phyloP scores from a whole-genome alignment of 2,329 filamentous ascomycete species.

The Sarocladium oryzae region DNA sequence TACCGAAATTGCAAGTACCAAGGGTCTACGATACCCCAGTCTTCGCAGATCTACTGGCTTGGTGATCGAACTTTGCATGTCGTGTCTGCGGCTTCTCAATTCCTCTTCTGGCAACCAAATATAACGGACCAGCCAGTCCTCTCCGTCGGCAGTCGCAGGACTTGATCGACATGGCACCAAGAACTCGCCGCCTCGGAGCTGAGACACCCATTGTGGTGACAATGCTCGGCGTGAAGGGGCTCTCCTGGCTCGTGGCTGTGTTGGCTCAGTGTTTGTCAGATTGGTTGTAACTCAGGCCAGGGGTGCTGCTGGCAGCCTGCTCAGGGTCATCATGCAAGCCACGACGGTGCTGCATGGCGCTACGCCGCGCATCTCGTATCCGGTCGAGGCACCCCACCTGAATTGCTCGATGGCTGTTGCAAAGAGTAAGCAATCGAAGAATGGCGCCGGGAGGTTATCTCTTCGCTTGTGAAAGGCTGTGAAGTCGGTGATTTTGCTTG shows the following conservation, averaged over 20 bases:
- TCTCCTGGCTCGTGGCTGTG: not conserved
- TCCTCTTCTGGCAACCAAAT: too few relatives aligned
- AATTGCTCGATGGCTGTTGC: not conserved
- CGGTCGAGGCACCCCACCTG: not conserved
- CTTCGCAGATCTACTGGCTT: too few relatives aligned
- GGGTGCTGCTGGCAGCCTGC: not conserved
- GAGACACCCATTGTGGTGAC: not conserved
- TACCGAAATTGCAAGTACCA: too few relatives aligned
- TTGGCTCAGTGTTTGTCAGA: not conserved
- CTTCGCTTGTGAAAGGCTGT: not conserved
- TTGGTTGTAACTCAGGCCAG: too few relatives aligned
- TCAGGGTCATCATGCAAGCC: conserved; percentile 2
- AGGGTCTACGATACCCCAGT: too few relatives aligned
- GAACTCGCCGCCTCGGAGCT: not conserved
- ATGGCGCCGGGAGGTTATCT: not conserved
- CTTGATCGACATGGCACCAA: not conserved
- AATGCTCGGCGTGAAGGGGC: not conserved
- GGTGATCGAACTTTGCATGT: too few relatives aligned
- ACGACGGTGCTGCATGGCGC: conserved; percentile 3
- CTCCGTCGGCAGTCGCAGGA: not conserved
- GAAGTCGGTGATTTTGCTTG: not conserved
- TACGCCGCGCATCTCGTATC: conserved; percentile 6
- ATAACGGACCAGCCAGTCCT: too few relatives aligned
- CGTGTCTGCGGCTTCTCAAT: too few relatives aligned
- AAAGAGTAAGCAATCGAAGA: conserved; percentile 5